Evolutionary conservation across 768 basidiomycete species (phyloP).

Genomic region (Hygrocybe punicea): DNA sequence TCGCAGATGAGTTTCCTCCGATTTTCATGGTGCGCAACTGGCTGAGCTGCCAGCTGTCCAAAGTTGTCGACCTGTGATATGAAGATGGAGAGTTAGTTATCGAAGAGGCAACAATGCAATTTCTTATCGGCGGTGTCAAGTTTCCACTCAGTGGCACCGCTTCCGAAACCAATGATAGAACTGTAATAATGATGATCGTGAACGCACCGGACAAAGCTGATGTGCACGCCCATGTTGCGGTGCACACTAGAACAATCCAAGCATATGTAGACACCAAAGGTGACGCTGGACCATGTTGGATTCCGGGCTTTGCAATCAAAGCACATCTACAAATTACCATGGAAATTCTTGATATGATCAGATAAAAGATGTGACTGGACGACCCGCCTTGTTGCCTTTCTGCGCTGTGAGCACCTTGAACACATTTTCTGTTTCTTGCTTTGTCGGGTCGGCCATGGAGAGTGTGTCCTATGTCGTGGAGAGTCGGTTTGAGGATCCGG

Average conservation of each 20-base stretch:
- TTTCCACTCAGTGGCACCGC: too few species aligned
- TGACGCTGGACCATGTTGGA: conserved; percentile 96
- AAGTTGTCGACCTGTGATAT: conserved; percentile 78
- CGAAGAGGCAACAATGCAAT: background rate
- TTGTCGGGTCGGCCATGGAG: conserved; percentile 70
- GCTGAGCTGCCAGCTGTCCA: conserved; percentile 87
- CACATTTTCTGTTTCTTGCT: conserved; percentile 81
- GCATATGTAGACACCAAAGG: conserved; percentile 96
- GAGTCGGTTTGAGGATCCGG: too few species aligned
- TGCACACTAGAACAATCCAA: conserved; percentile 94
- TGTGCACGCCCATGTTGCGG: conserved; percentile 96
- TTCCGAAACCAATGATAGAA: background rate
- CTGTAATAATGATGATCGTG: background rate
- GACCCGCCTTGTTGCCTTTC: conserved; percentile 78
- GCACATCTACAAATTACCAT: conserved; percentile 61
- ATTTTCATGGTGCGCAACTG: conserved; percentile 97
- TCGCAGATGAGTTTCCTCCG: conserved; percentile 84
- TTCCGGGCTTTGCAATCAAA: conserved; percentile 95
- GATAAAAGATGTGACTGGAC: background rate
- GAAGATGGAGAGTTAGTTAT: conserved; percentile 5
- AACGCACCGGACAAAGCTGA: conserved; percentile 88
- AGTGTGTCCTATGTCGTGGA: background rate
- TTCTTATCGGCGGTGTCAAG: too few species aligned
- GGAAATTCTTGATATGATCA: too few species aligned
- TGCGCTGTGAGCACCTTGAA: conserved; percentile 80